phyloP scores from a whole-genome alignment of 129 eudicot species.

The Artemisia tridentata region DNA sequence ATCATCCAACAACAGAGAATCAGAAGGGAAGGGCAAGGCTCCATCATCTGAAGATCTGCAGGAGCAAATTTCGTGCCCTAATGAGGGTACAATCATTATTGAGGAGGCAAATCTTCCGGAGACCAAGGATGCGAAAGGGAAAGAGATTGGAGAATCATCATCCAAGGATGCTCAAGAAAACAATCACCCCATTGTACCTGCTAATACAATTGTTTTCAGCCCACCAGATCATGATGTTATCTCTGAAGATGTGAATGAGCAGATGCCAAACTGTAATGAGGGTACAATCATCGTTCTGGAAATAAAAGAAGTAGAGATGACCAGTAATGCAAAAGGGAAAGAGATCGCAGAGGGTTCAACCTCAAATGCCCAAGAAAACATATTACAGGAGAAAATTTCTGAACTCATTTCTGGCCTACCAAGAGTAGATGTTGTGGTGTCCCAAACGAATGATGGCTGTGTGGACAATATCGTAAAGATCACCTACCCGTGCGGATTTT shows the following conservation, averaged over 20 bases:
- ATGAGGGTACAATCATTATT: background rate
- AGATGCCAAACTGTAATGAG: background rate
- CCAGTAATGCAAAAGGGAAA: background rate
- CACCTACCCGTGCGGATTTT: constrained; percentile 35
- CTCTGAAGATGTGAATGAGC: background rate
- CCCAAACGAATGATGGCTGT: too few species aligned
- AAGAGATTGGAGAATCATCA: background rate
- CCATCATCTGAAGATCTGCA: background rate
- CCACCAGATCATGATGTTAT: too few species aligned
- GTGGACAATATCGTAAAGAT: background rate
- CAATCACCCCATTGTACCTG: too few species aligned
- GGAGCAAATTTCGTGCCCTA: background rate
- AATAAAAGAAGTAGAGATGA: background rate
- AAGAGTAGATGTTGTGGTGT: background rate
- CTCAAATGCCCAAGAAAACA: constrained; percentile 1
- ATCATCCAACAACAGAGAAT: background rate
- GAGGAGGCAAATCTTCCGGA: constrained; percentile 7
- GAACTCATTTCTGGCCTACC: background rate
- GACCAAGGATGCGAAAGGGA: background rate
- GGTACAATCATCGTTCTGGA: background rate
- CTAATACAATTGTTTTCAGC: too few species aligned
- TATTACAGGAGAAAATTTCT: too few species aligned
- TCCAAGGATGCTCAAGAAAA: constrained; percentile 7
- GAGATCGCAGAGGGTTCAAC: background rate
- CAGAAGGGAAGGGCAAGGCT: constrained; percentile 13